Evolutionary conservation across 192 early-diverging fungal species (phyloP).

Genomic region (Linnemannia hyalina): DNA sequence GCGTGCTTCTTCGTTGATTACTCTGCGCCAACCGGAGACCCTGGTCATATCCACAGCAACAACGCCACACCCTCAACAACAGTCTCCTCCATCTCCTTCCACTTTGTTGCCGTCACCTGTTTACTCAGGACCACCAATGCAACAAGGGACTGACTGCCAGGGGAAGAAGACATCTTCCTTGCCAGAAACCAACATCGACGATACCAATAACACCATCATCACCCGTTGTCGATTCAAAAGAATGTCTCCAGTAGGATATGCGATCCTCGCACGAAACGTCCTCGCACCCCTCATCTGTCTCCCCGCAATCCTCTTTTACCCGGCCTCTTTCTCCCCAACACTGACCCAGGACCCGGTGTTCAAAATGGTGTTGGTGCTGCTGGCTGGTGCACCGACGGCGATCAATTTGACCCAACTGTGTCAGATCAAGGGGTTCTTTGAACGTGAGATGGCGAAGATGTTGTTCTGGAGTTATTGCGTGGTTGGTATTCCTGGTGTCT

Average conservation of each 20-base stretch:
- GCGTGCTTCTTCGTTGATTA: slow-evolving; percentile 8
- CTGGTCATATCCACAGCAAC: background rate
- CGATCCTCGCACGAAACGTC: slow-evolving; percentile 52
- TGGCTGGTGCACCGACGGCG: slow-evolving; percentile 75
- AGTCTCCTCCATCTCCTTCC: too few species aligned
- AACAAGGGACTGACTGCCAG: background rate
- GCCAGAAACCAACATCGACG: background rate
- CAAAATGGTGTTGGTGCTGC: slow-evolving; percentile 68
- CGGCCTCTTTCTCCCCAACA: slow-evolving; percentile 39
- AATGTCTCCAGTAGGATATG: slow-evolving; percentile 28
- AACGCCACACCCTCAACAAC: background rate
- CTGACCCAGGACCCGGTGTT: slow-evolving; percentile 74
- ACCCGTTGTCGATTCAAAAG: slow-evolving; percentile 11
- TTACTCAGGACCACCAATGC: background rate
- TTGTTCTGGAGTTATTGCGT: slow-evolving; percentile 81
- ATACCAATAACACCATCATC: background rate
- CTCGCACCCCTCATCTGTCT: slow-evolving; percentile 57
- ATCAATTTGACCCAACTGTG: slow-evolving; percentile 79
- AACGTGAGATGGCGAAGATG: slow-evolving; percentile 73
- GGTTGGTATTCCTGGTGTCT: too few species aligned
- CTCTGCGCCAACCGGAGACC: background rate
- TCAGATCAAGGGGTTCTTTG: slow-evolving; percentile 79
- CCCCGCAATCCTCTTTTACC: slow-evolving; percentile 45
- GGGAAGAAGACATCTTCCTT: background rate
- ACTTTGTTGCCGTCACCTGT: too few species aligned